Percentiles rank a stretch among this genome's conserved stretches.
phyloP scores from a whole-genome alignment of 2,329 filamentous ascomycete genomes.

The Fusarium sterilihyphosum region DNA sequence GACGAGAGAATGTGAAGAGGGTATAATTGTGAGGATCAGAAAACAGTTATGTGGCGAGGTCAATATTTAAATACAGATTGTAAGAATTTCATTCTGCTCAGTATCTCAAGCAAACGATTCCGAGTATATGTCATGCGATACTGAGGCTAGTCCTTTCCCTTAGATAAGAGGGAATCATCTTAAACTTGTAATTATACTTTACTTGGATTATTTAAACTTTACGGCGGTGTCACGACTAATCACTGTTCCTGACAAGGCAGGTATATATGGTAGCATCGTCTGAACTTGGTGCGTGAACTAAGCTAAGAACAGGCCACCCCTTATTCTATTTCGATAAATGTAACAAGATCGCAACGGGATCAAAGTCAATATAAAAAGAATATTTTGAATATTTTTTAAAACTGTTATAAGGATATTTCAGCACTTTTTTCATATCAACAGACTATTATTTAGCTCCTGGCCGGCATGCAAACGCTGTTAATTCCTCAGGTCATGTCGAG shows the following conservation, averaged over 20 bases:
- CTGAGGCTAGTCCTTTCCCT: too few relatives aligned
- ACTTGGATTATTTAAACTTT: neutral
- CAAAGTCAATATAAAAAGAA: neutral
- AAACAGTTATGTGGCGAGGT: fast-evolving
- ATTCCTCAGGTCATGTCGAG: neutral
- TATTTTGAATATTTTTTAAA: neutral
- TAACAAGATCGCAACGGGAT: neutral
- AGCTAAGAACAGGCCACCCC: neutral
- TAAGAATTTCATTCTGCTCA: fast-evolving
- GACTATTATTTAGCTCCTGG: fast-evolving
- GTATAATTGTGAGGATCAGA: neutral
- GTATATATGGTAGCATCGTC: neutral
- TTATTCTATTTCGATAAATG: neutral
- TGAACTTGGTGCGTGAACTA: neutral
- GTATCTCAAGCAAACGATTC: too few relatives aligned
- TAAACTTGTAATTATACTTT: neutral
- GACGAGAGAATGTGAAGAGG: neutral
- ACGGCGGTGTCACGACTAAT: fast-evolving
- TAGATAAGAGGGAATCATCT: neutral
- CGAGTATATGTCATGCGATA: neutral
- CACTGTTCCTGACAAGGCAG: neutral
- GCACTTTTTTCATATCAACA: fast-evolving
- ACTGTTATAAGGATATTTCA: neutral
- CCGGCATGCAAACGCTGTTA: neutral
- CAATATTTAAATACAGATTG: neutral